Percentiles rank a stretch among this genome's conserved stretches.
Conservation (phyloP, 345 rosid species). For the Brassica carinata region DNA sequence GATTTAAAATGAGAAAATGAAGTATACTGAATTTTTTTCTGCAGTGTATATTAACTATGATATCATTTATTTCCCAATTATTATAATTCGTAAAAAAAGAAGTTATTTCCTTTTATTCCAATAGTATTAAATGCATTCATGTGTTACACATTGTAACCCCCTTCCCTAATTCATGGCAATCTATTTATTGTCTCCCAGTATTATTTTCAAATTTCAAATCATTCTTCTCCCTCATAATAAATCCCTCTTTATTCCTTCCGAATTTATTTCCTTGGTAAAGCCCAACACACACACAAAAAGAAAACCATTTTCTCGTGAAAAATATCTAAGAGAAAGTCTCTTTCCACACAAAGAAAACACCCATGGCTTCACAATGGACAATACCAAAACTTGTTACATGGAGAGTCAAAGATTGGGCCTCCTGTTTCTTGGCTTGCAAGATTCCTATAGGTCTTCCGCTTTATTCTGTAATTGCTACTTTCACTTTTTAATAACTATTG, state of each 20-base stretch:
- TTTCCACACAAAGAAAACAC: background rate
- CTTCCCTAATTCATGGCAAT: constrained; percentile 37
- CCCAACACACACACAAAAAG: background rate
- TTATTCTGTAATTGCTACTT: background rate
- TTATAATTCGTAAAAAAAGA: background rate
- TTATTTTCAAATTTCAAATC: constrained; percentile 57
- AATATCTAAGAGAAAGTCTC: background rate
- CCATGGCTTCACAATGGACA: constrained; percentile 54
- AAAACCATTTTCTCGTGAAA: constrained; percentile 11
- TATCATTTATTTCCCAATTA: background rate
- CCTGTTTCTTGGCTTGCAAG: constrained; percentile 66
- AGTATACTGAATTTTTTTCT: background rate
- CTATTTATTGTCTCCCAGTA: constrained; percentile 16
- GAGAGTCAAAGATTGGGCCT: constrained; percentile 62
- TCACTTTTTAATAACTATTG: background rate
- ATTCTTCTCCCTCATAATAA: constrained; percentile 38
- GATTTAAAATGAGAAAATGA: background rate
- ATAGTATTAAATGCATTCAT: constrained; percentile 47
- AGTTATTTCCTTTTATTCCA: constrained; percentile 26
- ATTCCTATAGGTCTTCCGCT: constrained; percentile 49
- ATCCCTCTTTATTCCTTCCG: constrained; percentile 8
- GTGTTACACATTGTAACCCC: constrained; percentile 44
- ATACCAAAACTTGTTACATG: constrained; percentile 56
- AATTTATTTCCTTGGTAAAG: background rate
- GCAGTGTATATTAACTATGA: background rate